Evolutionary conservation across 2,329 filamentous ascomycete species (phyloP).

Genomic region (Penicillium sumatraense): DNA sequence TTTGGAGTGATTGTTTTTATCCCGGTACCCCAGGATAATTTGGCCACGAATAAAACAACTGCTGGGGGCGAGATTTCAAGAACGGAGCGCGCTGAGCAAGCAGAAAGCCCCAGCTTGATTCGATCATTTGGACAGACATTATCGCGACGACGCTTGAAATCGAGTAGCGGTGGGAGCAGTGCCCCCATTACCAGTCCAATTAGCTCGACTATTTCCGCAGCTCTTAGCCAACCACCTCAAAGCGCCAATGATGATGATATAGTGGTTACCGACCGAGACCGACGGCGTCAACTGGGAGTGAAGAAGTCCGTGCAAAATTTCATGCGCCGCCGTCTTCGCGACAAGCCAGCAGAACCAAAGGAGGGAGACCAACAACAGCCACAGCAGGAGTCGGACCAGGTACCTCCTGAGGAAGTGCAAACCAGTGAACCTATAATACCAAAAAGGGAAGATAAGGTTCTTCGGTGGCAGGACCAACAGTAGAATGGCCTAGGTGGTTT

Average conservation of each 20-base stretch:
- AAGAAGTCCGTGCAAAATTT: constrained; percentile 18
- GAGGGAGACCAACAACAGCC: constrained; percentile 1
- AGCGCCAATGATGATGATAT: not conserved
- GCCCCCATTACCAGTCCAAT: constrained; percentile 16
- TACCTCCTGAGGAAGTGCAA: not conserved
- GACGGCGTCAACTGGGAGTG: constrained; percentile 16
- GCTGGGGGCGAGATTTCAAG: constrained; percentile 70
- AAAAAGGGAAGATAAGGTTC: not conserved
- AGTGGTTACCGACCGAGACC: constrained; percentile 21
- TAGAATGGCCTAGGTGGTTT: not conserved
- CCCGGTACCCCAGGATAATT: constrained; percentile 70
- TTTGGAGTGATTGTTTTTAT: constrained; percentile 76
- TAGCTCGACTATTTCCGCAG: not conserved
- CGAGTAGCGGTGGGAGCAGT: constrained; percentile 32
- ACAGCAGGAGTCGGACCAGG: too few species aligned
- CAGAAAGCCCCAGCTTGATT: constrained; percentile 46
- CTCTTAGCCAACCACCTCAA: not conserved
- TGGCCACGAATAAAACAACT: constrained; percentile 73
- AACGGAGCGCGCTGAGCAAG: constrained; percentile 51
- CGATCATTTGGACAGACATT: constrained; percentile 32
- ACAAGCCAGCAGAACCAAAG: not conserved
- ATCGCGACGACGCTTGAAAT: constrained; percentile 41
- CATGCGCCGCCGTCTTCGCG: constrained; percentile 13
- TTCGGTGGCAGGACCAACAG: not conserved
- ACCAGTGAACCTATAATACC: not conserved